Evolutionary conservation across 148 eudicot species (phyloP).

Genomic region (Amaranthus palmeri): DNA sequence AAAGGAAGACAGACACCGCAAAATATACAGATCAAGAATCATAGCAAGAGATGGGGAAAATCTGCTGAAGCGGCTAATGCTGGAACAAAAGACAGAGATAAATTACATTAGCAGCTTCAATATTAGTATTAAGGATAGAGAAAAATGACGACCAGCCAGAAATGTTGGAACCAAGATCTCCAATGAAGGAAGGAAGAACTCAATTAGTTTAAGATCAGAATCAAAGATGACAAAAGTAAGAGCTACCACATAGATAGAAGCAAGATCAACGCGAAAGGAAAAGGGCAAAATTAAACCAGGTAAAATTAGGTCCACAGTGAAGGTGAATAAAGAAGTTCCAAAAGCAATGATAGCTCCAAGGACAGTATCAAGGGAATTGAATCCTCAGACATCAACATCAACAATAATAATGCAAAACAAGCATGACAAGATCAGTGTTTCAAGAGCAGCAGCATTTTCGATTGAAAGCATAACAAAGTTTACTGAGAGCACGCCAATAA

Average conservation of each 20-base stretch:
- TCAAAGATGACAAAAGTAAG: slow-evolving; percentile 13
- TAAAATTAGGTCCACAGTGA: slow-evolving; percentile 27
- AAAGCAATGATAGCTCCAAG: slow-evolving; percentile 25
- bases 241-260: slow-evolving; percentile 19
- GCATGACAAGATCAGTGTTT: slow-evolving; percentile 18
- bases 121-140: slow-evolving; percentile 21
- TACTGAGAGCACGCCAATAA: slow-evolving; percentile 8
- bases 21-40: slow-evolving; percentile 22
- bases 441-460: slow-evolving; percentile 23
- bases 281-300: slow-evolving; percentile 17
- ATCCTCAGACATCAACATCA: slow-evolving; percentile 28
- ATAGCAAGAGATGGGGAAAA: slow-evolving; percentile 23
- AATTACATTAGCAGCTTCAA: slow-evolving; percentile 19
- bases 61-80: slow-evolving; percentile 28
- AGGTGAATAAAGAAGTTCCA: slow-evolving; percentile 36
- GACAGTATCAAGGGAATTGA: slow-evolving; percentile 24
- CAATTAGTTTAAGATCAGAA: slow-evolving; percentile 21
- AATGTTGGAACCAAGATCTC: slow-evolving; percentile 13
- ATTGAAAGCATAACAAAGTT: slow-evolving; percentile 10
- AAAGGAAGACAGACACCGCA: slow-evolving; percentile 12
- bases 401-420: slow-evolving; percentile 35
- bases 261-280: slow-evolving; percentile 29
- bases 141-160: slow-evolving; percentile 15
- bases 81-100: slow-evolving; percentile 25
- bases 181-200: slow-evolving; percentile 13